Percentiles rank a stretch among this genome's conserved stretches.
Evolutionary conservation across 2,329 filamentous ascomycete species (phyloP).

Genomic region (Aureobasidium melanogenum): DNA sequence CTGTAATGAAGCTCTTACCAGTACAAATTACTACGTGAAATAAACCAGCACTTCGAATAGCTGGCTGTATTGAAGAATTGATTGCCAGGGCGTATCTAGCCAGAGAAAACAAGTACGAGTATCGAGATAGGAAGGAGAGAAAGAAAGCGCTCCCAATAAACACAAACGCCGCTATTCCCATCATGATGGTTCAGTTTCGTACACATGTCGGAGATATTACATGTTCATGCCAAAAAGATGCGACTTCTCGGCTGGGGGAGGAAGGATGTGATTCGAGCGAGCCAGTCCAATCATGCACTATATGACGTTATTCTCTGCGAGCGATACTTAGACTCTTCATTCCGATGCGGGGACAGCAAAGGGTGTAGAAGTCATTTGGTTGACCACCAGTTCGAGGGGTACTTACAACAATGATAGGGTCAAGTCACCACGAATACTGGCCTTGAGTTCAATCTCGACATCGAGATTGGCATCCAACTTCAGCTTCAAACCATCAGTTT

Average conservation of each 20-base stretch:
- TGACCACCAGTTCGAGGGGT: not conserved
- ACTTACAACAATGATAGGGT: conserved; percentile 70
- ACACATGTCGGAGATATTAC: not conserved
- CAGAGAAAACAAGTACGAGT: not conserved
- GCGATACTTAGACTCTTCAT: not conserved
- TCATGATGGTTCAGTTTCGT: conserved; percentile 7
- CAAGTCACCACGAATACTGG: conserved; percentile 75
- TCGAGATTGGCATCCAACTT: conserved; percentile 71
- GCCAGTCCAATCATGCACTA: conserved; percentile 9
- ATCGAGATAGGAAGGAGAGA: not conserved
- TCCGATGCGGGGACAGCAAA: conserved; percentile 4
- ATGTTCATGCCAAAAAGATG: not conserved
- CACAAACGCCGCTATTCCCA: conserved; percentile 4
- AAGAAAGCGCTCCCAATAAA: not conserved
- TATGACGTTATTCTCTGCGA: conserved; percentile 10
- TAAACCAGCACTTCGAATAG: not conserved
- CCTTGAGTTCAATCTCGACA: conserved; percentile 77
- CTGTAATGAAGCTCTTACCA: not conserved
- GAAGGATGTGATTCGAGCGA: not conserved
- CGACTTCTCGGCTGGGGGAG: not conserved
- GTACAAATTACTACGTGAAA: not conserved
- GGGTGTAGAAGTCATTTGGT: not conserved
- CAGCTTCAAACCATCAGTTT: conserved; percentile 60
- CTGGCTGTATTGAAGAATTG: not conserved
- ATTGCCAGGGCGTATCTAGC: not conserved